Base-by-base conservation (phyloP, 2,329 filamentous ascomycete species). In the Aschersonia sp. region DNA sequence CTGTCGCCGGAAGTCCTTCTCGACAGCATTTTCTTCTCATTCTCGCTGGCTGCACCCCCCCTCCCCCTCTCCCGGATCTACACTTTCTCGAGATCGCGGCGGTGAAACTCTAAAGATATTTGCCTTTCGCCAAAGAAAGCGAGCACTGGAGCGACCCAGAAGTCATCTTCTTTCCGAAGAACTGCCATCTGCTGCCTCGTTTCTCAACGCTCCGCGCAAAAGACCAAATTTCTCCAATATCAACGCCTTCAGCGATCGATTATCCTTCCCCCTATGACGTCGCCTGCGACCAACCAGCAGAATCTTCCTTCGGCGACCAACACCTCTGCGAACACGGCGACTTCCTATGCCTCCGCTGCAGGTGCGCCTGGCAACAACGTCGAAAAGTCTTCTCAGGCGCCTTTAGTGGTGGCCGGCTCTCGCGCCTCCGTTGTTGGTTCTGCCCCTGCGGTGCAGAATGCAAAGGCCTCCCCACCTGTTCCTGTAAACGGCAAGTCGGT, bases 401-500 rank as follows among this genome's bases (percentile, higher is more conserved):
- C 77, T 62, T 63, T 77, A 66, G 72, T 76, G 64, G 76, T 74
- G 65, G 71, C 75, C 63, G 74, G 75, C 62, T 74, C 76, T 54
- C 56, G 63, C 51, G 54, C 40, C 40, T 14, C 11, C 40, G 40
- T n/a, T 69, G 55, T 71, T 74, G 52, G 68, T 75, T 63, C 73
- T 57, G 62, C 63, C 61, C 64, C 68, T 53, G 62, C 72, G 55
- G 62, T 68, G 60, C 66, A 74, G 63, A 73, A 77, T 66, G 77
- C 74, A 56, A 80, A 81, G 63, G 67, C 77, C 64, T 73, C 77
- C 62, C 78, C 82, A 59, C 76, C 79, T 59, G 81, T 86, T 72
- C 79, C 84, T 65, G 78, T 94, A 76, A 95, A 94, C 76, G 87
- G 87, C 76, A 84, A 84, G 69, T 72, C 74, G 55, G 72, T 80